Conservation (phyloP, 2,329 filamentous ascomycete species). For the Arthrobotrys musiformis region DNA sequence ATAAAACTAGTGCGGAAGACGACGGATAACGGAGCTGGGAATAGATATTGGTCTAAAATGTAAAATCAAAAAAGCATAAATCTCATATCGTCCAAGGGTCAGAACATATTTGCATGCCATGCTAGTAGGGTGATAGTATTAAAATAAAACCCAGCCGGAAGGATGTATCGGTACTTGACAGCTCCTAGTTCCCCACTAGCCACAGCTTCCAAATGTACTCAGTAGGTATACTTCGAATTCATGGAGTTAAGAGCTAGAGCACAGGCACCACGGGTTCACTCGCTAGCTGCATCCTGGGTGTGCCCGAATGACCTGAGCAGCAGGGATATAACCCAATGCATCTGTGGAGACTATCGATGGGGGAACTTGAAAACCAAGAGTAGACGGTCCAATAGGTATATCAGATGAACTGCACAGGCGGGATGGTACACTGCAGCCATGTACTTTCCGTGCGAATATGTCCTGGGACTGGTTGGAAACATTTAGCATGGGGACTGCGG, state of each 20-base stretch:
- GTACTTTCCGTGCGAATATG: slow-evolving; percentile 15
- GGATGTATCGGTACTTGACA: slow-evolving; percentile 46
- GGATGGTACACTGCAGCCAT: slow-evolving; percentile 49
- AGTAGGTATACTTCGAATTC: not conserved
- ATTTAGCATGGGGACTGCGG: not conserved
- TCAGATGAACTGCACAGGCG: slow-evolving; percentile 54
- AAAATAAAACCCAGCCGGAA: slow-evolving; percentile 11
- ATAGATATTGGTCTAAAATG: slow-evolving; percentile 19
- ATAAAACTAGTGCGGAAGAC: slow-evolving; percentile 34
- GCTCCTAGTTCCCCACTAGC: slow-evolving; percentile 26
- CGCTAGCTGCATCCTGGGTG: slow-evolving; percentile 47
- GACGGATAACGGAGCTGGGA: slow-evolving; percentile 23
- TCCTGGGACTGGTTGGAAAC: slow-evolving; percentile 28
- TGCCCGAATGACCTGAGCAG: slow-evolving; percentile 54
- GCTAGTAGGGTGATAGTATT: not conserved
- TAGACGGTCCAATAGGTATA: slow-evolving; percentile 53
- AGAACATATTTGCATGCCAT: not conserved
- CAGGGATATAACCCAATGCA: slow-evolving; percentile 48
- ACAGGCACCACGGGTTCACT: slow-evolving; percentile 49
- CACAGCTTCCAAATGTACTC: slow-evolving; percentile 25
- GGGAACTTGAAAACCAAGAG: not conserved
- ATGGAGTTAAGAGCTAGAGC: slow-evolving; percentile 15
- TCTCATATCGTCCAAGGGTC: slow-evolving; percentile 9
- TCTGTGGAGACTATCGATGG: slow-evolving; percentile 29
- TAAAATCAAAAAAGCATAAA: slow-evolving; percentile 31